Conservation (phyloP, 495 filamentous ascomycete species). For the Penicillium odoratum region DNA sequence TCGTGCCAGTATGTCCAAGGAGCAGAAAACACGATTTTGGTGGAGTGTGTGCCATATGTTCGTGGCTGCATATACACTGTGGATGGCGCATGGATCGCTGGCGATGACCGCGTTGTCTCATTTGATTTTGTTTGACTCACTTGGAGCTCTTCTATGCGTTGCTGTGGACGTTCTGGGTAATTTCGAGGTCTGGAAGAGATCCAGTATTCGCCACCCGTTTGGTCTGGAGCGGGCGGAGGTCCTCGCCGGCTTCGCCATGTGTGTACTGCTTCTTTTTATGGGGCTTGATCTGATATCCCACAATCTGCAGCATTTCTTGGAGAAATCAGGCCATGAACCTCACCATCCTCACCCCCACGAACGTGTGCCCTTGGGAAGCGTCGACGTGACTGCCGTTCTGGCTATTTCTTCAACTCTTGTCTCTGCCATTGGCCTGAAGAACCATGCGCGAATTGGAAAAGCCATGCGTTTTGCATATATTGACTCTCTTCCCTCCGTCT, state of each 20-base stretch:
- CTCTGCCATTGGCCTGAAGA: constrained; percentile 82
- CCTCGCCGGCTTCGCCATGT: constrained; percentile 95
- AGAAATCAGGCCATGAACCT: constrained; percentile 60
- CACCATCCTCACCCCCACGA: constrained; percentile 70
- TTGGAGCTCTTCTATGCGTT: constrained; percentile 90
- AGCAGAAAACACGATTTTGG: constrained; percentile 76
- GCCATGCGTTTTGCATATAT: constrained; percentile 78
- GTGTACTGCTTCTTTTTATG: constrained; percentile 92
- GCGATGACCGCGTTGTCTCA: constrained; percentile 92
- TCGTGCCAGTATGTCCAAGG: constrained; percentile 77
- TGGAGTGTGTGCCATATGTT: constrained; percentile 90
- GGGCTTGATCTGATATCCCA: constrained; percentile 93
- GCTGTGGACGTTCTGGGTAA: constrained; percentile 89
- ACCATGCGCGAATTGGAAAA: constrained; percentile 91
- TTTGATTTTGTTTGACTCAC: constrained; percentile 89
- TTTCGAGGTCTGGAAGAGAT: constrained; percentile 96
- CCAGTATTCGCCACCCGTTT: constrained; percentile 90
- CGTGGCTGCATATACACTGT: constrained; percentile 79
- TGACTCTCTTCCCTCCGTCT: constrained; percentile 73
- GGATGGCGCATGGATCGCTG: constrained; percentile 81
- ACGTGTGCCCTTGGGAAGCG: constrained; percentile 67
- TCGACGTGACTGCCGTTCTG: constrained; percentile 80
- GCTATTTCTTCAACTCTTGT: constrained; percentile 87
- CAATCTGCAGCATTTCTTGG: constrained; percentile 83
- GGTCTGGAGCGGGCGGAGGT: constrained; percentile 90